Evolutionary conservation across 2,329 filamentous ascomycete genomes (phyloP).

Genomic region (Talaromyces rugulosus): DNA sequence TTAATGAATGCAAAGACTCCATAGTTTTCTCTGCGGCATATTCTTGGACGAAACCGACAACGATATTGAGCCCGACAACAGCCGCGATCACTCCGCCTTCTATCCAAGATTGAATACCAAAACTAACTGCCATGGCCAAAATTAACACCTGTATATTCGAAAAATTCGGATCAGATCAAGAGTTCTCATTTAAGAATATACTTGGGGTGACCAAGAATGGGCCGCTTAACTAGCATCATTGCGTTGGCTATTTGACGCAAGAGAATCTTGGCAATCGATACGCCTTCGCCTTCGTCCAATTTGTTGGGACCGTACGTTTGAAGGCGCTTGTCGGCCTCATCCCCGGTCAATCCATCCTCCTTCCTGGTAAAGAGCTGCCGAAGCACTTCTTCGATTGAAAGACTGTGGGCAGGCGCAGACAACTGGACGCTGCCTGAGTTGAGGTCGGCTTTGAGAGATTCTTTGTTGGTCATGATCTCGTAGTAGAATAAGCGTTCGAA

Average conservation of each 20-base stretch:
- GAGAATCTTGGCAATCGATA: slow-evolving; percentile 47
- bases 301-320: no score
- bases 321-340: no score
- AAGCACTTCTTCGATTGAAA: no score
- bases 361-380: no score
- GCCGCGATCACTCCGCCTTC: slow-evolving; percentile 57
- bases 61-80: slow-evolving; percentile 55
- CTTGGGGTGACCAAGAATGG: slow-evolving; percentile 6
- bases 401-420: no score
- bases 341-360: no score
- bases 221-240: slow-evolving; percentile 13
- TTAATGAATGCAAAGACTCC: slow-evolving; percentile 51
- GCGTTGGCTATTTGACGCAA: slow-evolving; percentile 49
- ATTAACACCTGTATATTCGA: slow-evolving; percentile 55
- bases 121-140: slow-evolving; percentile 67
- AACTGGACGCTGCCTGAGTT: no score
- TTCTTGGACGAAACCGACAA: slow-evolving; percentile 58
- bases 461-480: no score
- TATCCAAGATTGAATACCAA: slow-evolving; percentile 53
- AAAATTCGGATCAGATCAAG: slow-evolving; percentile 8
- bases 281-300: slow-evolving; percentile 42
- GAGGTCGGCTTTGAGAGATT: no score
- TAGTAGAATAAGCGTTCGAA: no score
- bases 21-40: slow-evolving; percentile 59
- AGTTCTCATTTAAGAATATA: slow-evolving; percentile 4